Evolutionary conservation across 202 grass and related monocot genomes (phyloP), one percentile per base, ranked within the genome.

Genomic region (Carex sylvatica): DNA sequence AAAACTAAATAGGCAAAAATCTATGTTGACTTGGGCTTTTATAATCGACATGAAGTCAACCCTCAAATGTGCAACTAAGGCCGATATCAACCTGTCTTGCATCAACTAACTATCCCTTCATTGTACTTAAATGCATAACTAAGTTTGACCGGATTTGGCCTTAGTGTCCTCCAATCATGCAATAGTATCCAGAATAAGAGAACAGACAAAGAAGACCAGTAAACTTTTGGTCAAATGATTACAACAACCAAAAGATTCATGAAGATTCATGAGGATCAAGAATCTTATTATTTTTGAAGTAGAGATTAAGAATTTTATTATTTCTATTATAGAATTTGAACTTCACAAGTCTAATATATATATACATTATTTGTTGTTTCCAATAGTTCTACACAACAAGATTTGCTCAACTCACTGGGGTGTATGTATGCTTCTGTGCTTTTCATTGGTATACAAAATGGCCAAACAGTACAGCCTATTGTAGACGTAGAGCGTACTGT

Each of bases 391-490:
- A 83, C 55, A 38, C 86, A 67, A 10, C 87, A 88, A 75, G 95
- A 98, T 42, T 80, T 98, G 40, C 88, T 98, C 70, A 93, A 98
- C 66, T 89, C 95, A 68, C 80, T 98, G 84, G 95, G 95, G 12
- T 98, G 87, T 51, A 98, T 98, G 95, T 98, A 98, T 55, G 95
- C 89, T 69, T 85, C 95, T 62, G 95, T 98, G 28, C 31, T 95
- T 65, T 98, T 98, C 83, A 98, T 98, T 87, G 95, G 95, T 24
- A 95, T 95, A 70, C 95, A 98, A 87, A 98, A 98, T 88, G 92
- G 95, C 26, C 95, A 94, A 86, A 90, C 92, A 0, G 92, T 98
- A 85, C 95, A 98, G 70, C 95, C 95, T 0, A 98, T 98, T 51
- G 92, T 98, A 35, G 95, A 98, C 2, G 90, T 98, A 24, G 95